Conservation (phyloP, 345 rosid genomes). For the Cardiospermum halicacabum region DNA sequence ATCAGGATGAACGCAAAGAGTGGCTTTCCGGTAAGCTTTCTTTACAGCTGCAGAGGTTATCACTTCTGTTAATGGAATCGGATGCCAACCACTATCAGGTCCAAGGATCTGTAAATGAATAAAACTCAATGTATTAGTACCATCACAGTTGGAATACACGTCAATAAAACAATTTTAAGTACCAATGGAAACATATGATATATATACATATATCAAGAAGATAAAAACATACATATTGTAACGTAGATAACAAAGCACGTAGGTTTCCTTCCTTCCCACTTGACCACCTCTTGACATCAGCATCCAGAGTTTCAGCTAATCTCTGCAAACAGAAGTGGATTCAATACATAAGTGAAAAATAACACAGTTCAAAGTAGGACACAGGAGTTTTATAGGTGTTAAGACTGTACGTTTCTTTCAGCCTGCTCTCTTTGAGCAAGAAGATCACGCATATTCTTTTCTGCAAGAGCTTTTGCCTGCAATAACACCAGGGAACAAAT, state of each 20-base stretch:
- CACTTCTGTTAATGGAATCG: conserved; percentile 90
- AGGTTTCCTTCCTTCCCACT: conserved; percentile 92
- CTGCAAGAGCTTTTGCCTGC: conserved; percentile 95
- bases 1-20: conserved; percentile 96
- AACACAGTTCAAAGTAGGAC: conserved; percentile 8
- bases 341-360: conserved; percentile 12
- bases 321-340: conserved; percentile 50
- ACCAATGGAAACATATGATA: conserved; percentile 3
- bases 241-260: conserved; percentile 91
- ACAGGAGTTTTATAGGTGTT: conserved; percentile 3
- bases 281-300: conserved; percentile 96
- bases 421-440: conserved; percentile 85
- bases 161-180: not conserved
- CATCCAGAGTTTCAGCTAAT: conserved; percentile 78
- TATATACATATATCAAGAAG: not conserved
- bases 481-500: conserved; percentile 13
- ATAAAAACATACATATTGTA: conserved; percentile 78
- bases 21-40: conserved; percentile 96
- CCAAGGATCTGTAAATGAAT: conserved; percentile 73
- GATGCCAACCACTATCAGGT: conserved; percentile 87
- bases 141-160: not conserved
- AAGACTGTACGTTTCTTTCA: conserved; percentile 65
- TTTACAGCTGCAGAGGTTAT: conserved; percentile 93
- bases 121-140: not conserved
- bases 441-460: conserved; percentile 92